Base-by-base conservation (phyloP, 441 rosid species). In the Pelargonium myrrhifolium region DNA sequence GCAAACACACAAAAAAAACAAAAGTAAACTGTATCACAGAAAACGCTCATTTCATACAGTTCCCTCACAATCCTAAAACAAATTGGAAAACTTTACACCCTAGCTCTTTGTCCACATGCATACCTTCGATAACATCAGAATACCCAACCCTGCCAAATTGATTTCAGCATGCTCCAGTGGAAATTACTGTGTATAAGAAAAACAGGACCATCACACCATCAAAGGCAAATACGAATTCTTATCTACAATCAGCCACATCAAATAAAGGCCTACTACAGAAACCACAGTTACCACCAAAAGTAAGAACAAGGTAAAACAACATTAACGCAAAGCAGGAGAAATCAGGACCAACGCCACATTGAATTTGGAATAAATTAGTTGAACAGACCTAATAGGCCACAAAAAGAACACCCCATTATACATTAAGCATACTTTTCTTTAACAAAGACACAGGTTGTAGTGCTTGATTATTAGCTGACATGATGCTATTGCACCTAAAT, bases 191-290 rank as follows among this genome's bases (percentile, higher is more conserved):
- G 69, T 65, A 69, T 15, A 78, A 86, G 75, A 82, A 78, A 75
- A 77, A 78, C 81, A 76, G 76, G 77, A 70, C 82, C 75, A 68
- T 82, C 77, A 79, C 78, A 77, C 81, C 72, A 76, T 71, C 64
- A 68, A 77, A 74, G 65, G 43, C 66, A 73, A 70, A 75, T 74
- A 77, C 76, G 63, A 79, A 74, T 47, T 64, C 43, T 62, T 70
- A 68, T 62, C 80, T 65, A 79, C 53, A 70, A 77, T 67, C 77
- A 72, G 49, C 65, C 63, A 67, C 61, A 71, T 64, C 65, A 68
- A 26, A 59, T 53, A 58, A 47, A 63, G 21, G 42, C 61, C 77
- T 49, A 70, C 67, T 37, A 64, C 59, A 62, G 17, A 69, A 18
- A 51, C 66, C 31, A 59, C 28, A 75, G 62, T 63, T 70, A 56